phyloP scores from a whole-genome alignment of 192 early-diverging fungal genomes.

The Coemansia sp. region DNA sequence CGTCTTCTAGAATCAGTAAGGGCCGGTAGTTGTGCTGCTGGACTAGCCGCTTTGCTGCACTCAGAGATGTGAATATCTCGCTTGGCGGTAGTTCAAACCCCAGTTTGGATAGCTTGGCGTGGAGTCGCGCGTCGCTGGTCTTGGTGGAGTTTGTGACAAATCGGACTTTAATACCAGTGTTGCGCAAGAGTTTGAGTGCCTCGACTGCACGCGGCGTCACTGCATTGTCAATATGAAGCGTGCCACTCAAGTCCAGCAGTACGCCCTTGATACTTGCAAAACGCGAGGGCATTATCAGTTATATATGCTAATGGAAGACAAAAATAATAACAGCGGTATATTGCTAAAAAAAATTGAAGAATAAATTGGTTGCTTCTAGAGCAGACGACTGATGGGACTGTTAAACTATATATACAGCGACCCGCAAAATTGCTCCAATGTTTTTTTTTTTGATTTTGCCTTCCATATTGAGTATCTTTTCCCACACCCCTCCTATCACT shows the following conservation, averaged over 20 bases:
- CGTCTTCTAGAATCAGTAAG: slow-evolving; percentile 72
- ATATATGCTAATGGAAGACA: not conserved
- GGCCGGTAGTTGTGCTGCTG: slow-evolving; percentile 58
- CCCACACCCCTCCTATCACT: too few relatives aligned
- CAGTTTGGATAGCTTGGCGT: slow-evolving; percentile 59
- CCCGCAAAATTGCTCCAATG: too few relatives aligned
- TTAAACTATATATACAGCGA: too few relatives aligned
- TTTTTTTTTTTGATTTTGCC: too few relatives aligned
- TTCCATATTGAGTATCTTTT: too few relatives aligned
- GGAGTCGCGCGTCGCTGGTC: slow-evolving; percentile 58
- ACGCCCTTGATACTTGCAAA: slow-evolving; percentile 51
- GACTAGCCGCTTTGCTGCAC: slow-evolving; percentile 70
- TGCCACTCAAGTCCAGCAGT: slow-evolving; percentile 78
- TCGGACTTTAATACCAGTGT: slow-evolving; percentile 54
- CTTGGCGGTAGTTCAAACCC: slow-evolving; percentile 64
- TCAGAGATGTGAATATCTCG: slow-evolving; percentile 81
- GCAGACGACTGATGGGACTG: too few relatives aligned
- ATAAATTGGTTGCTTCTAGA: too few relatives aligned
- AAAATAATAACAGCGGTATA: not conserved
- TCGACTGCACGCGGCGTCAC: slow-evolving; percentile 63
- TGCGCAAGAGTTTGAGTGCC: slow-evolving; percentile 64
- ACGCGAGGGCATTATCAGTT: not conserved
- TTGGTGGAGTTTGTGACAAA: slow-evolving; percentile 94
- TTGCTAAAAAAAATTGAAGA: too few relatives aligned
- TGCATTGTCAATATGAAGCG: slow-evolving; percentile 70